Conservation (phyloP, 2,329 filamentous ascomycete genomes). For the Ophiostoma sp. region DNA sequence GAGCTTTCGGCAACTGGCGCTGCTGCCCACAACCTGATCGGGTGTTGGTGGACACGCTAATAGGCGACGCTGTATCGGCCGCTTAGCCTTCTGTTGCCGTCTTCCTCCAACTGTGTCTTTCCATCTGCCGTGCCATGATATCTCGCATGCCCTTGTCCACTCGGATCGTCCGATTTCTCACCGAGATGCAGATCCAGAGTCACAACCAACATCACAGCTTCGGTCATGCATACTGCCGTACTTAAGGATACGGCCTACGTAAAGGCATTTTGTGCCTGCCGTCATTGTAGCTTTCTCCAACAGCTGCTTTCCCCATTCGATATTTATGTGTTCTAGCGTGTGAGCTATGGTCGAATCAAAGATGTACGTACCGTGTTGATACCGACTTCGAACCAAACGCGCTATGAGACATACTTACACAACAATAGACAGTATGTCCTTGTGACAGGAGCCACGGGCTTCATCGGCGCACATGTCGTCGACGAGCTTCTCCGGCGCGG, state of each 20-base stretch:
- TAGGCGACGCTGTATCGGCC: background rate
- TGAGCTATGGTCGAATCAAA: background rate
- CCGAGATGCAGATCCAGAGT: background rate
- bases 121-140: background rate
- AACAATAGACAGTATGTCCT: slow-evolving; percentile 34
- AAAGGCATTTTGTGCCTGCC: background rate
- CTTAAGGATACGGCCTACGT: slow-evolving; percentile 2
- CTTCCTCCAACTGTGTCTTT: background rate
- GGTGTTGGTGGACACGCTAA: background rate
- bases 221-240: background rate
- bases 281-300: background rate
- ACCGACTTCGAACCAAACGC: background rate
- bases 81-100: background rate
- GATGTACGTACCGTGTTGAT: background rate
- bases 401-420: background rate
- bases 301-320: background rate
- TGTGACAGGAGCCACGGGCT: slow-evolving; percentile 33
- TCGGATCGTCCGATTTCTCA: background rate
- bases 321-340: background rate
- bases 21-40: background rate
- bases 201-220: background rate
- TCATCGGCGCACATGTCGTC: slow-evolving; percentile 40
- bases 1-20: background rate
- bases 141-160: background rate
- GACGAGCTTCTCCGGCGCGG: slow-evolving; percentile 37